phyloP scores from a whole-genome alignment of 495 filamentous ascomycete species.

The Xylaria curta region DNA sequence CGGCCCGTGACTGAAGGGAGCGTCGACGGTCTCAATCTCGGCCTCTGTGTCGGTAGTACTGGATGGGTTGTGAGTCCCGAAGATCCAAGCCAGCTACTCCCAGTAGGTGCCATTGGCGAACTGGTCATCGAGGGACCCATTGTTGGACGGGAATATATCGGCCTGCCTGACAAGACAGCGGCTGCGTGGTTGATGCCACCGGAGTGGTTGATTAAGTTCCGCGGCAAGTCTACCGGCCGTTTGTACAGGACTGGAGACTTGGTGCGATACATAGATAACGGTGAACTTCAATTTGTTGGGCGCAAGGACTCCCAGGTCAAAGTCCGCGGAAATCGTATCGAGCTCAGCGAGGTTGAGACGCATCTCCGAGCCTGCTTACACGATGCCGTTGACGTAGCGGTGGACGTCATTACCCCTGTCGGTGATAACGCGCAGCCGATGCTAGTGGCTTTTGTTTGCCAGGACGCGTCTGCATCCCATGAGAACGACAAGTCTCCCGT shows the following conservation, averaged over 20 bases:
- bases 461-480: too few relatives aligned
- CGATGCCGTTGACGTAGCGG: not conserved
- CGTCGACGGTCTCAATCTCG: conserved; percentile 47
- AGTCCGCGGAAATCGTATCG: conserved; percentile 34
- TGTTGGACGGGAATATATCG: conserved; percentile 28
- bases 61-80: conserved; percentile 61
- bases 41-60: conserved; percentile 48
- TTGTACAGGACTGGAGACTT: conserved; percentile 24
- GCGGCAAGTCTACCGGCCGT: not conserved
- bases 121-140: conserved; percentile 45
- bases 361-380: conserved; percentile 2
- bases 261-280: conserved; percentile 4
- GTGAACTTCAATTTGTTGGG: conserved; percentile 5
- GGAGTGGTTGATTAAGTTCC: conserved; percentile 41
- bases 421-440: conserved; percentile 2
- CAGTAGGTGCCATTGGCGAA: conserved; percentile 48
- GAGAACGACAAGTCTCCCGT: not conserved
- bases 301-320: conserved; percentile 39
- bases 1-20: not conserved
- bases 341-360: conserved; percentile 35
- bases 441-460: conserved; percentile 17
- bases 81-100: conserved; percentile 51
- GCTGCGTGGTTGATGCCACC: conserved; percentile 48
- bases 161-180: conserved; percentile 47
- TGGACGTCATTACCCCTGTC: not conserved